Base-by-base conservation (phyloP, 768 basidiomycete species). In the Xerocomellus intermedius region DNA sequence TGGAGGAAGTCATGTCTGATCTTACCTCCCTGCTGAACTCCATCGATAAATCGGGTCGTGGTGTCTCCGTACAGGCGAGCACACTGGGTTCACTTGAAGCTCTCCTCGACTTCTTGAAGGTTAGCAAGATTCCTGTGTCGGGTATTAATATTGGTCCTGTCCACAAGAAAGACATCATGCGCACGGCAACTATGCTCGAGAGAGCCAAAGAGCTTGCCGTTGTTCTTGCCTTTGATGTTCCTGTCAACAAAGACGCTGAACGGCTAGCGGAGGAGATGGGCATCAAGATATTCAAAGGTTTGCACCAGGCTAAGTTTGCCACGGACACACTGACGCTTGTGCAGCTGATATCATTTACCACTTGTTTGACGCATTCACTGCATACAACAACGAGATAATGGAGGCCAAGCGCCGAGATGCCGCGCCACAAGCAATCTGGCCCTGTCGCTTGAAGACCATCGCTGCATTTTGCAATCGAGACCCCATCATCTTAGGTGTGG, bases 341-440 rank as follows among this genome's bases (percentile, higher is more conserved):
- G 26, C 69, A 98, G 96, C 96, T 58, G 94, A 97, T 72, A 98
- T 98, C 69, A 98, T 99, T 63, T 99, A 99, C 73, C 96, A 98
- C 70, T 75, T 99, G 42, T 98, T 98, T 69, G 95, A 98, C 67
- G 84, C 93, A 16, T 98, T 98, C 77, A 97, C 86, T 41, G 90
- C 86, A 2, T 98, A 98, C 73, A 96, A 96, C 68, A 81, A 82
- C 56, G 91, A 93, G 73, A 94, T 98, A 50, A 79, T 80, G 54
- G 96, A 97, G 71, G 92, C 91, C n/a, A 95, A 94, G 73, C 82
- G 91, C 37, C 82, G 77, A 61, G 95, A 94, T 68, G 93, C 95
- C 3, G 93, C 95, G 0, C 94, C 93, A 10, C 89, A 91, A 66
- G 97, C 97, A 22, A 87, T 98, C 21, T 98, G 94, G 94, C 97